These are phyloP conservation scores for Detonula confervacea DNA, from an alignment of 352 stramenopile genomes.

Conservation along the genomic window DNA sequence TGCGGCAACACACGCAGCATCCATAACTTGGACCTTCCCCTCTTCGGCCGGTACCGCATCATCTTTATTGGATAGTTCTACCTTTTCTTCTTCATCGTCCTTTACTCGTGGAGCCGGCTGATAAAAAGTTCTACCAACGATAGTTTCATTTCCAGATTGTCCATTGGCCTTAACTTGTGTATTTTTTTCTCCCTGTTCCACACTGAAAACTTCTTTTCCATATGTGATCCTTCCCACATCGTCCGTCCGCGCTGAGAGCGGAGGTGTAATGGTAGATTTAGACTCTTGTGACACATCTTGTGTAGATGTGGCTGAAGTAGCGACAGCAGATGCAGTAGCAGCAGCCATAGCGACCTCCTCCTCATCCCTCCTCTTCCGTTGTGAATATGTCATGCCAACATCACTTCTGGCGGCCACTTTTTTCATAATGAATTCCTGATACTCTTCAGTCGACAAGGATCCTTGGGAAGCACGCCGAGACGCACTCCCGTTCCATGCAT, in stretches of 20 bases:
- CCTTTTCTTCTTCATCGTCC: neutral
- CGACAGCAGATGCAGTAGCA: no score
- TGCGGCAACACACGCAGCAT: no score
- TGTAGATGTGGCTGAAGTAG: no score
- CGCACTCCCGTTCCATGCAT: neutral
- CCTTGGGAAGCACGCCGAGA: neutral
- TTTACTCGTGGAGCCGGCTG: neutral
- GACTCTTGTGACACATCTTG: no score
- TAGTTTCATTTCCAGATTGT: no score
- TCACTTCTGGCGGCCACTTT: neutral
- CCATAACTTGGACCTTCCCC: neutral
- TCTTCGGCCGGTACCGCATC: neutral
- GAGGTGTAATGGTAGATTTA: no score
- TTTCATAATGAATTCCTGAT: neutral
- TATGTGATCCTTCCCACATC: no score
- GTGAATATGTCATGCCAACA: neutral
- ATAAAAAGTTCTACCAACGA: neutral
- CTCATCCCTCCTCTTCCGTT: neutral
- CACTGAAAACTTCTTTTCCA: no score
- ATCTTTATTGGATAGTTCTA: neutral
- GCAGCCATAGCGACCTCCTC: no score
- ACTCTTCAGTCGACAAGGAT: neutral
- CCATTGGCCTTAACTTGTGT: no score
- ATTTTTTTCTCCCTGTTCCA: no score
- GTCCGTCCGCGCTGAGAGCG: no score